Evolutionary conservation across 1,284 basidiomycete genomes (phyloP).

Genomic region (Fistulina hepatica): DNA sequence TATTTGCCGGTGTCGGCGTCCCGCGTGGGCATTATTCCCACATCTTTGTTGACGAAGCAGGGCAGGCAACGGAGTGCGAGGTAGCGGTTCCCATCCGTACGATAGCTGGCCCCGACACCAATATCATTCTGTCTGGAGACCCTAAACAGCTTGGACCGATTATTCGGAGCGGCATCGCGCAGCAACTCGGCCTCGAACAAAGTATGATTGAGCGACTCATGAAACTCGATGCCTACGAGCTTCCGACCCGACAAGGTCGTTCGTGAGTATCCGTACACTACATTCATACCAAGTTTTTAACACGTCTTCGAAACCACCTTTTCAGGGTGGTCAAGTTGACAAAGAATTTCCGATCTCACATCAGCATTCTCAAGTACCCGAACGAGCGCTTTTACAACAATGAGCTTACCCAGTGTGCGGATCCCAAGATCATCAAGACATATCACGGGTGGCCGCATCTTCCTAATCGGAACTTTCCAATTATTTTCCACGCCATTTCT

Average conservation of each 20-base stretch:
- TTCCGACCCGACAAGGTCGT: constrained; percentile 24
- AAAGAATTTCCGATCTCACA: constrained; percentile 47
- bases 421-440: constrained; percentile 23
- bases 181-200: constrained; percentile 34
- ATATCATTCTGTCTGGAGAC: constrained; percentile 47
- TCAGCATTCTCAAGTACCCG: constrained; percentile 41
- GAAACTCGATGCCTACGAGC: constrained; percentile 33
- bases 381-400: constrained; percentile 42
- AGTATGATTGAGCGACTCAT: constrained; percentile 50
- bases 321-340: constrained; percentile 35
- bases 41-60: constrained; percentile 57
- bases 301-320: constrained; percentile 9
- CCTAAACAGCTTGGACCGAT: constrained; percentile 51
- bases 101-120: constrained; percentile 37
- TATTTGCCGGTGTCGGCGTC: constrained; percentile 42
- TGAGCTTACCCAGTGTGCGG: constrained; percentile 34
- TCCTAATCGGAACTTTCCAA: constrained; percentile 26
- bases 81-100: constrained; percentile 42
- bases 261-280: constrained; percentile 24
- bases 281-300: not conserved
- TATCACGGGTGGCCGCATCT: constrained; percentile 25
- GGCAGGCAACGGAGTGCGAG: constrained; percentile 52
- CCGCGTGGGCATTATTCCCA: constrained; percentile 44
- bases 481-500: constrained; percentile 34
- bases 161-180: constrained; percentile 37